These are phyloP conservation scores for Fusarium nisikadoi DNA, from an alignment of 2,329 filamentous ascomycete species.

Conservation along the genomic window DNA sequence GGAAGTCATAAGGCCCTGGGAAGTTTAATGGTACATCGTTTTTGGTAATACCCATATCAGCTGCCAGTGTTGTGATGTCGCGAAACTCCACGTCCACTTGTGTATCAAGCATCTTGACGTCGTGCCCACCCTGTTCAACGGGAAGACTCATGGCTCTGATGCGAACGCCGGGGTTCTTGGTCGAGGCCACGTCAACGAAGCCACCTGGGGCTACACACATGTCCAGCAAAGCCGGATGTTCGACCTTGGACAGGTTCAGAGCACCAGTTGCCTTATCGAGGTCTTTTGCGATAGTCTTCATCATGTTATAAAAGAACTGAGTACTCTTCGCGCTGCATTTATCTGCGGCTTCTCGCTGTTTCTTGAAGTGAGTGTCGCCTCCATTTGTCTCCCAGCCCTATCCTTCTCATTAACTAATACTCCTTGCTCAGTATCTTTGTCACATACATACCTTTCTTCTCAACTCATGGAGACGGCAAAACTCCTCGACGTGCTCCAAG, in stretches of 20 bases:
- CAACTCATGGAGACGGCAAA: constrained; percentile 5
- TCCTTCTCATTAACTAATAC: background rate
- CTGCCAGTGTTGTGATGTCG: constrained; percentile 64
- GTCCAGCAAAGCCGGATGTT: constrained; percentile 56
- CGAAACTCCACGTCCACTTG: constrained; percentile 37
- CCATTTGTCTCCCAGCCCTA: constrained; percentile 58
- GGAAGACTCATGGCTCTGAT: constrained; percentile 56
- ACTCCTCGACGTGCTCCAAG: background rate
- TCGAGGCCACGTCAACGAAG: constrained; percentile 55
- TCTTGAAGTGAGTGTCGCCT: constrained; percentile 56
- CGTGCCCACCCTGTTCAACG: constrained; percentile 52
- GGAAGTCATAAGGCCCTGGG: constrained; percentile 36
- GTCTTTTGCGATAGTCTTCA: constrained; percentile 55
- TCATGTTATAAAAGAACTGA: constrained; percentile 53
- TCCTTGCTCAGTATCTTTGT: background rate
- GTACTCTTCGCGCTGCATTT: constrained; percentile 35
- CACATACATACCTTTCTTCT: constrained; percentile 11
- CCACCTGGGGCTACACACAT: constrained; percentile 67
- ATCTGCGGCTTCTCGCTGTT: constrained; percentile 53
- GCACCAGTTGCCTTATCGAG: constrained; percentile 50
- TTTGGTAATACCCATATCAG: constrained; percentile 52
- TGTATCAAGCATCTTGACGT: constrained; percentile 44
- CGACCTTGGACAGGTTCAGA: constrained; percentile 40
- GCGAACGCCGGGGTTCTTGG: constrained; percentile 47
- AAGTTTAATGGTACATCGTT: constrained; percentile 45